Percentiles rank a stretch among this genome's conserved stretches.
phyloP scores from a whole-genome alignment of 1,284 basidiomycete genomes.

The Agaricales sp. region DNA sequence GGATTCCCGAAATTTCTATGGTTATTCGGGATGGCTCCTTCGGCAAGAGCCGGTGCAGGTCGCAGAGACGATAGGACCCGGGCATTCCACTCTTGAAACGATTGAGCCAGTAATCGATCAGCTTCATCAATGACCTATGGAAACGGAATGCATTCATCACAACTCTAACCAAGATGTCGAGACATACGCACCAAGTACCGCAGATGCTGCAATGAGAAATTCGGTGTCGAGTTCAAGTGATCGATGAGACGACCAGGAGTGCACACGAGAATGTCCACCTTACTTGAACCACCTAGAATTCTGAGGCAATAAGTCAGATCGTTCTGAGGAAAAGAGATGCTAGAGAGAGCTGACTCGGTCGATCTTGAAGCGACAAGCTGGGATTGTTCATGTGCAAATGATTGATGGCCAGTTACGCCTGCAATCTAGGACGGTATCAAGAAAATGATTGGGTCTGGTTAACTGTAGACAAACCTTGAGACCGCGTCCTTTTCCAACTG shows the following conservation, averaged over 20 bases:
- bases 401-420: conserved; percentile 75
- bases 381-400: conserved; percentile 73
- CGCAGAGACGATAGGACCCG: conserved; percentile 69
- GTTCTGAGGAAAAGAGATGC: not conserved
- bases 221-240: conserved; percentile 79
- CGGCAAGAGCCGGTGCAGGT: conserved; percentile 24
- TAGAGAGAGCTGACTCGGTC: conserved; percentile 29
- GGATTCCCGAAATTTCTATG: conserved; percentile 16
- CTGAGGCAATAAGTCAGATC: conserved; percentile 22
- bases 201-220: conserved; percentile 89
- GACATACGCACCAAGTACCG: conserved; percentile 66
- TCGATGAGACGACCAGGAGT: conserved; percentile 95
- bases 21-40: not conserved
- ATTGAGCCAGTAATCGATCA: conserved; percentile 88
- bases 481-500: conserved; percentile 75
- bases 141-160: no score
- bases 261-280: conserved; percentile 89
- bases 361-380: conserved; percentile 53
- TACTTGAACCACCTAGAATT: conserved; percentile 69
- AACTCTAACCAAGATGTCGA: no score
- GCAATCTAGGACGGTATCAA: conserved; percentile 44
- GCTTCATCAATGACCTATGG: conserved; percentile 92
- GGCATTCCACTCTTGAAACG: conserved; percentile 91
- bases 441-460: conserved; percentile 1
- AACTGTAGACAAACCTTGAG: conserved; percentile 52